Base-by-base conservation (phyloP, 768 basidiomycete genomes). In the Boletus huronensis region DNA sequence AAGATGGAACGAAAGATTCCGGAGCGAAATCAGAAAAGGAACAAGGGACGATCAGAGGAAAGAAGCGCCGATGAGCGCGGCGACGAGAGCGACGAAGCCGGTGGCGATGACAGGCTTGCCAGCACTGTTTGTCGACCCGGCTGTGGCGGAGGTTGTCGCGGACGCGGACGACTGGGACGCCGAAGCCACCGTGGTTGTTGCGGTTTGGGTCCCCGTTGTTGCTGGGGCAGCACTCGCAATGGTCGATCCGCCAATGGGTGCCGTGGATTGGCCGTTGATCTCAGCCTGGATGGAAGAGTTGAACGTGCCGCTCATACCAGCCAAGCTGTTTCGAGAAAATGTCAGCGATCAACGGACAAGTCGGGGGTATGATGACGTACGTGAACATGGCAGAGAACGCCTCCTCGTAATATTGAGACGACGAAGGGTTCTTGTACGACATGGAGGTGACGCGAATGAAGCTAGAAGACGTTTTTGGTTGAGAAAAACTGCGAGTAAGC, bases 371-470 rank as follows among this genome's bases (percentile, higher is more conserved):
- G 8, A 28, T 38, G 14, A 1, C 85, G 59, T 64, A 92, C 90
- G 74, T 74, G 76, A 91, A 93, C 62, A 80, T 81, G 58, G 91
- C 80, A 7, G 90, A 90, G 77, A 92, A 95, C 0, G 89, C 83
- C 58, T 86, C 74, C 42, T 78, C 80, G 4, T 79, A 79, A 73
- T 75, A 87, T 51, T 80, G 74, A 14, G 85, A 71, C 52, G 79
- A 66, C 2, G 65, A 63, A 28, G 82, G 44, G 66, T 87, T 82
- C 67, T 77, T 85, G 41, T 80, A 60, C 50, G 35, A 61, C 34
- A 77, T 58, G 0, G 90, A 91, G 54, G 87, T 80, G 64, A 88
- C 72, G 45, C 90, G 88, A 65, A 94, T 79, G 76, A 94, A 94
- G 76, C 88, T 89, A 54, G 50, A 23, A 19, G 19, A 19, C 6